Evolutionary conservation across 2,329 filamentous ascomycete genomes (phyloP).

Genomic region (Colletotrichum lentis): DNA sequence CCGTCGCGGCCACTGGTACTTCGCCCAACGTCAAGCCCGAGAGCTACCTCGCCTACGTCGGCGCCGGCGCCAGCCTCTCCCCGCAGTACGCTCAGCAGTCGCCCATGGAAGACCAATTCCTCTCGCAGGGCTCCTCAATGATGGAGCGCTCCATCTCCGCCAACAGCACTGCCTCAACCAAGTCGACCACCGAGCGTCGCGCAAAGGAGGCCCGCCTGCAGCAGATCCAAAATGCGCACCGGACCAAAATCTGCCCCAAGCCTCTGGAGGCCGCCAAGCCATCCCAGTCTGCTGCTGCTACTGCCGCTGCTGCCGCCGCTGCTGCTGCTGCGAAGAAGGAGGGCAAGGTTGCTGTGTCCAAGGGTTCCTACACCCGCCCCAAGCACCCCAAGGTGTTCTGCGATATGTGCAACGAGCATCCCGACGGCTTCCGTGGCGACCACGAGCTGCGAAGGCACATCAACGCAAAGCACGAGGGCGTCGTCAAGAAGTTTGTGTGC

Average conservation of each 20-base stretch:
- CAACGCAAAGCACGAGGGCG: conserved; percentile 68
- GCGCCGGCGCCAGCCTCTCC: conserved; percentile 50
- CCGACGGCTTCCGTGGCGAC: conserved; percentile 83
- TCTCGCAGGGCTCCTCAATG: conserved; percentile 44
- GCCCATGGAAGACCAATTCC: conserved; percentile 43
- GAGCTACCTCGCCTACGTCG: conserved; percentile 48
- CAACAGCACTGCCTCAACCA: conserved; percentile 55
- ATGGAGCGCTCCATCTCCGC: conserved; percentile 62
- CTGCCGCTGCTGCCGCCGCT: conserved; percentile 12
- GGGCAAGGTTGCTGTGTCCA: conserved; percentile 54
- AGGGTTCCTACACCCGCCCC: conserved; percentile 64
- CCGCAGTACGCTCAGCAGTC: conserved; percentile 45
- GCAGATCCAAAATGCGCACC: conserved; percentile 54
- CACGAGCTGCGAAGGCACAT: conserved; percentile 80
- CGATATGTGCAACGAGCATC: conserved; percentile 72
- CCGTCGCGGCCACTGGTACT: conserved; percentile 33
- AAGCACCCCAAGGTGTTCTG: conserved; percentile 78
- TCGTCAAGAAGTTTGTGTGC: conserved; percentile 67
- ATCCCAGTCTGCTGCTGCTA: conserved; percentile 33
- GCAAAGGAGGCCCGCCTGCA: conserved; percentile 58
- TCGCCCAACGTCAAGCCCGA: conserved; percentile 45
- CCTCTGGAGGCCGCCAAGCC: conserved; percentile 46
- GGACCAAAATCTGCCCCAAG: conserved; percentile 56
- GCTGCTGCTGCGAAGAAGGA: conserved; percentile 46
- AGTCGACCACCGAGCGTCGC: conserved; percentile 55